phyloP scores from a whole-genome alignment of 306 rosid genomes.

The Corylus americana region DNA sequence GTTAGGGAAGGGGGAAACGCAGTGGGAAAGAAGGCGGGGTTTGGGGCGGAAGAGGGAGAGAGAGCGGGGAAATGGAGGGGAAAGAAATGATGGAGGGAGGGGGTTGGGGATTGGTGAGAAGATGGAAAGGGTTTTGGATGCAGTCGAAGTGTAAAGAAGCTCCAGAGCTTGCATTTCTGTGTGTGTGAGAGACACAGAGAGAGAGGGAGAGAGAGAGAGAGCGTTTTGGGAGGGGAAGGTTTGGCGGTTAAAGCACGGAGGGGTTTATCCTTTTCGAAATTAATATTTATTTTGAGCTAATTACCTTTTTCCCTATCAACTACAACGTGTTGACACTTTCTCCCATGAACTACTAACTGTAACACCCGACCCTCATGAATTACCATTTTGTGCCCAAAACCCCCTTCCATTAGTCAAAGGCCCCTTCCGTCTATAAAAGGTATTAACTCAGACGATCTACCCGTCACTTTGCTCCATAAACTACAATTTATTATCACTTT shows the following conservation, averaged over 20 bases:
- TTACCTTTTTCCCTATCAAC: too few species aligned
- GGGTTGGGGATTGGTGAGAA: conserved; percentile 24
- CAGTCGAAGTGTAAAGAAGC: conserved; percentile 24
- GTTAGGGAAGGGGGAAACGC: conserved; percentile 16
- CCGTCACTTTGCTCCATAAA: too few species aligned
- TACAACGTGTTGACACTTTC: too few species aligned
- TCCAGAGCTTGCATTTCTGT: conserved; percentile 41
- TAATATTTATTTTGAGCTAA: too few species aligned
- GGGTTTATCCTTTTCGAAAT: conserved; percentile 34
- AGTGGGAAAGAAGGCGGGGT: conserved; percentile 32
- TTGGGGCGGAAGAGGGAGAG: conserved; percentile 12
- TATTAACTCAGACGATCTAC: too few species aligned
- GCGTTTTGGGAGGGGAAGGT: background rate
- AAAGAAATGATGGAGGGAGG: conserved; percentile 18
- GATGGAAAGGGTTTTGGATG: conserved; percentile 38
- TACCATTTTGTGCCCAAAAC: too few species aligned
- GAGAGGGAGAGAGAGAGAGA: too few species aligned
- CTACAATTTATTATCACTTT: too few species aligned
- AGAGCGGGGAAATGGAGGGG: conserved; percentile 9
- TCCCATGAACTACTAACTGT: too few species aligned
- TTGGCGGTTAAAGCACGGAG: conserved; percentile 37
- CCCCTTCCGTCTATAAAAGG: too few species aligned
- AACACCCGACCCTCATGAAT: too few species aligned
- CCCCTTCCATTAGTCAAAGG: too few species aligned
- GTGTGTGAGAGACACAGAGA: background rate